Evolutionary conservation across 768 basidiomycete genomes (phyloP), one percentile per base, ranked within the genome.

Genomic region (Trametes cingulata): DNA sequence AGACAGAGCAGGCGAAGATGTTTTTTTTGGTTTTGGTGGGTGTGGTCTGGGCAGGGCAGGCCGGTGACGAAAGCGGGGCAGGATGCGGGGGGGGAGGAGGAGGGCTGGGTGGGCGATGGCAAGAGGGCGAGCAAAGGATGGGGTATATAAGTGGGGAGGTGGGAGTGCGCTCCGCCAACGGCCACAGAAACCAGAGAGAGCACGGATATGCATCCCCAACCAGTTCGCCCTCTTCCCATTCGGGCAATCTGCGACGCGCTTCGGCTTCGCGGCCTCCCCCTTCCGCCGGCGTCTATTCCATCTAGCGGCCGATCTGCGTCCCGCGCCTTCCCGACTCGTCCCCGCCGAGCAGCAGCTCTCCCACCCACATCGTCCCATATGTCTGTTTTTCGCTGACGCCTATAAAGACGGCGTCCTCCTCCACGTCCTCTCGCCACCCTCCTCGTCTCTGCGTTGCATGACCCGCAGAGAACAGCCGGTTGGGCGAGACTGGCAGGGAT

Each of bases 71-170:
- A 22, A 51, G 50, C 29, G 19, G 50, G 22, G 36, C 13, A 7
- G 50, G 49, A 12, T 17, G 61, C 29, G 47, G 48, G 54, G 53
- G n/a, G 15, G 12, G 46, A 7, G 33, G 29, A 24, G 20, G 52
- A 53, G 24, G 37, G 40, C 25, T 15, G 25, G 51, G 50, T 10
- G 36, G 19, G 50, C 12, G 61, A 14, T 45, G 8, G 29, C 6
- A 27, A 14, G 36, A 20, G 27, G 40, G 46, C 25, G 25, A 24
- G 47, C 48, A 46, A 40, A 14, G 25, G 52, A 35, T 48, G 52
- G 56, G 61, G 56, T 58, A 57, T 58, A 63, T 63, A 63, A n/a
- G n/a, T 58, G 24, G n/a, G 24, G 4, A 17, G 9, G 33, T 14
- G 19, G 41, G n/a, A 15, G 48, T 41, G 24, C 22, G 42, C 42